Evolutionary conservation across 495 filamentous ascomycete species (phyloP), one percentile per base, ranked within the genome.

Genomic region (Xylaria longipes): DNA sequence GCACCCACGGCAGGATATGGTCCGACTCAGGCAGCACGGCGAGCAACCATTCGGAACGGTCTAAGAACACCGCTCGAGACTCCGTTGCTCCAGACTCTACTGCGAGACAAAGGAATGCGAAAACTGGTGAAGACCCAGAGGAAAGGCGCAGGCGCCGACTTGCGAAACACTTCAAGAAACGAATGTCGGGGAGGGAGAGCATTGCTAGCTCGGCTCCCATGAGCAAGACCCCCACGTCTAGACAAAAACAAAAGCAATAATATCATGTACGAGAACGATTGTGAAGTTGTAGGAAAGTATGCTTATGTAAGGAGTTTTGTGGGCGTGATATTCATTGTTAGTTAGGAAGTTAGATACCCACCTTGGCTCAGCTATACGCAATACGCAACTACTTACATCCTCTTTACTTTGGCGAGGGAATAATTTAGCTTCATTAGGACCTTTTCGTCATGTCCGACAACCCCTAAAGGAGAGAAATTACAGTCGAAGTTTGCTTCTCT

Each of bases 211-310:
- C 73, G 37, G 68, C 72, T 9, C 73, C 73, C 41, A 37, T 68
- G 5, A 71, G 29, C 25, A 74, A 71, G 35, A 75, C 71, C 15
- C 75, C 76, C 6, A 75, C 69, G 5, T 77, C 77, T 29, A 73
- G 58, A 33, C 68, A 74, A 70, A 68, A 57, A 33, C 65, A 74
- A 72, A 70, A 67, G 29, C 12, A 48, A 35, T 46, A 69, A 72
- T 31, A 35, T 27, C 27, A 7, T 37, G 15, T 45, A 46, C 15
- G 29, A 37, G 25, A 61, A 33, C 1, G 12, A 4, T 11, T 25
- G 39, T 48, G 9, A 43, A 5, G 37, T 58, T 48, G 25, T 68
- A 35, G 0, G 6, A 20, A 56, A 15, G 35, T 3, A 52, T 41
- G 58, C n/a, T 64, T 14, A 43, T 41, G 22, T 25, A 45, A 7